Evolutionary conservation across 257 asterid genomes (phyloP), one percentile per base, ranked within the genome.

Genomic region (Phtheirospermum japonicum): DNA sequence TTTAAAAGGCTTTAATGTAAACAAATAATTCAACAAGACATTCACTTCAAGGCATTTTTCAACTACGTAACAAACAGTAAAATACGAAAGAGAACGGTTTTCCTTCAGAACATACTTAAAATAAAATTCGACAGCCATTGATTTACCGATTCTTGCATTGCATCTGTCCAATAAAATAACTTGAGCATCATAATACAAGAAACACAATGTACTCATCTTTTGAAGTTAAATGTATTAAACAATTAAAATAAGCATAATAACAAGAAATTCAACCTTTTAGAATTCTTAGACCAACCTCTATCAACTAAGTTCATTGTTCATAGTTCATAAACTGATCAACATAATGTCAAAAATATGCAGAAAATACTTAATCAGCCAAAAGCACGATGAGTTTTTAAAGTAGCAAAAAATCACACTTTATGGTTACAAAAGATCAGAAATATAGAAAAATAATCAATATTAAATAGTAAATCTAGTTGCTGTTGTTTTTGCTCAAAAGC

Each of bases 71-170:
- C n/a, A n/a, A n/a, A n/a, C n/a, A n/a, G n/a, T n/a, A n/a, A n/a
- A n/a, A n/a, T n/a, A n/a, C n/a, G n/a, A n/a, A n/a, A n/a, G n/a
- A n/a, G n/a, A n/a, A n/a, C n/a, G n/a, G n/a, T n/a, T n/a, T n/a
- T n/a, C n/a, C n/a, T n/a, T n/a, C n/a, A n/a, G n/a, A n/a, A n/a
- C n/a, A n/a, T n/a, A n/a, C n/a, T n/a, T n/a, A n/a, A n/a, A n/a
- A n/a, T n/a, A n/a, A n/a, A n/a, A n/a, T n/a, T n/a, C n/a, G 87
- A 80, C 55, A 93, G 69, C 97, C 87, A 85, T 26, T 81, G 83
- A 75, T 69, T 86, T 4, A 93, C 75, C 11, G 97, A 83, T 61
- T 85, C 87, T 79, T 92, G 96, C 76, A 92, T 39, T 54, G 80
- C 81, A 78, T 66, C 99, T 93, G 82, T 51, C 61, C 57, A 71